Evolutionary conservation across 2,329 filamentous ascomycete genomes (phyloP).

Genomic region (Colletotrichum tabaci): DNA sequence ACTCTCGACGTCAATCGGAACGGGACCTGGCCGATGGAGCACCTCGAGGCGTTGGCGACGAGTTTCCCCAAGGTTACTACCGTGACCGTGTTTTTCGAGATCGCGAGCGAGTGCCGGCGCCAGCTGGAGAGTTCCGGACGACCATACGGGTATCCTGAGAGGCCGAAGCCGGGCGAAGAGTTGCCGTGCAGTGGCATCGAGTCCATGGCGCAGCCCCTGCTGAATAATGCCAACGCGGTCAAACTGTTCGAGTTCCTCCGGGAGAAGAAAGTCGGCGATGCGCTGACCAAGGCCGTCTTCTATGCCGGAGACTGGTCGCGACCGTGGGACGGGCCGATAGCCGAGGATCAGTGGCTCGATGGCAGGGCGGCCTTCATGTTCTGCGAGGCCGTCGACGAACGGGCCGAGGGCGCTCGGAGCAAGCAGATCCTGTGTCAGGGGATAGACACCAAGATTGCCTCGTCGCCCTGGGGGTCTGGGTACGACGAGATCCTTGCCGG

Average conservation of each 20-base stretch:
- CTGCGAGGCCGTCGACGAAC: neutral
- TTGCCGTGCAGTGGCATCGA: neutral
- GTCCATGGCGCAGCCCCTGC: conserved; percentile 12
- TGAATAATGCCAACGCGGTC: neutral
- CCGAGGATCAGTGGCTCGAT: conserved; percentile 9
- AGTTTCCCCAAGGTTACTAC: conserved; percentile 22
- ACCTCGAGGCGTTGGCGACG: conserved; percentile 25
- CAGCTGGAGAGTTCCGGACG: neutral
- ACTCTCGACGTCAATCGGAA: conserved; percentile 37
- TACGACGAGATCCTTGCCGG: neutral
- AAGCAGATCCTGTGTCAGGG: neutral
- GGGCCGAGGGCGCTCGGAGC: neutral
- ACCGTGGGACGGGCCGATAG: conserved; percentile 14
- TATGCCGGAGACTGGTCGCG: conserved; percentile 25
- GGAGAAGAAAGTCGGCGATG: neutral
- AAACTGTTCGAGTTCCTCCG: neutral
- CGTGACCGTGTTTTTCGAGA: conserved; percentile 30
- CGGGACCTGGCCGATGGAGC: conserved; percentile 11
- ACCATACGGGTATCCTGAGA: neutral
- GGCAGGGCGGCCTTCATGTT: neutral
- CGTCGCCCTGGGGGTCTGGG: neutral
- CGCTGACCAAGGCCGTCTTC: neutral
- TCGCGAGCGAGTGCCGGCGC: conserved; percentile 23
- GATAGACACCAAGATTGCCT: neutral
- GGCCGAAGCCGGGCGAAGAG: neutral